Conservation (phyloP, 2,329 filamentous ascomycete species). For the Cyphellophora attinorum region DNA sequence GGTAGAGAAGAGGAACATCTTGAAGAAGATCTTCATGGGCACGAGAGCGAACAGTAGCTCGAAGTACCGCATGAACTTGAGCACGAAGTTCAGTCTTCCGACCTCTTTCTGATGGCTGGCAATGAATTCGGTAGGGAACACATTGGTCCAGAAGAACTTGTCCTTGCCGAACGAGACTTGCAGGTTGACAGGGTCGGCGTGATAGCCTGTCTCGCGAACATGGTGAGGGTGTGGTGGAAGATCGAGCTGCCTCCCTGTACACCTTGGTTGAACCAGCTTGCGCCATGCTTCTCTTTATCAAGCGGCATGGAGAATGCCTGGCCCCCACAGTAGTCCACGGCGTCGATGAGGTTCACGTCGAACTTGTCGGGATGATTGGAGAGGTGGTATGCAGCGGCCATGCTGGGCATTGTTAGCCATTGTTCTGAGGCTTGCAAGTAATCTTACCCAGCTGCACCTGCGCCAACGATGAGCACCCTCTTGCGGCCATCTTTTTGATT, state of each 20-base stretch:
- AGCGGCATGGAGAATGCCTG: slow-evolving; percentile 51
- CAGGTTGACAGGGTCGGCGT: slow-evolving; percentile 48
- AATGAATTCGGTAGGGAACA: slow-evolving; percentile 48
- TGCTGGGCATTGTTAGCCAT: slow-evolving; percentile 6
- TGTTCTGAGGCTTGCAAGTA: background rate
- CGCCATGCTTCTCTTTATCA: slow-evolving; percentile 47
- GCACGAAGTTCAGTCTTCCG: slow-evolving; percentile 42
- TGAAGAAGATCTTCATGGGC: slow-evolving; percentile 55
- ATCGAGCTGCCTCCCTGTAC: slow-evolving; percentile 53
- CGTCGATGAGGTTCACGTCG: slow-evolving; percentile 54
- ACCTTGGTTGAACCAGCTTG: slow-evolving; percentile 52
- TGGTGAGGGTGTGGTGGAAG: slow-evolving; percentile 54
- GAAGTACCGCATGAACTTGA: slow-evolving; percentile 46
- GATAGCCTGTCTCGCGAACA: slow-evolving; percentile 50
- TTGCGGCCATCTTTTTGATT: slow-evolving; percentile 23
- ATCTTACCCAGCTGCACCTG: slow-evolving; percentile 48
- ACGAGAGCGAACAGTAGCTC: slow-evolving; percentile 48
- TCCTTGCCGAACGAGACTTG: slow-evolving; percentile 54
- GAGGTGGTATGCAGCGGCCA: slow-evolving; percentile 46
- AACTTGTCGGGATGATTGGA: slow-evolving; percentile 57
- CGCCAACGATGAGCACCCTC: slow-evolving; percentile 51
- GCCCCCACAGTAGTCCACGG: slow-evolving; percentile 49
- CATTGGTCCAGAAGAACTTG: slow-evolving; percentile 53
- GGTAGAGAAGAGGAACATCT: slow-evolving; percentile 57
- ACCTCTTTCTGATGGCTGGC: slow-evolving; percentile 48